These are phyloP conservation scores for Dipteronia dyeriana DNA, from an alignment of 345 rosid species.

Conservation along the genomic window DNA sequence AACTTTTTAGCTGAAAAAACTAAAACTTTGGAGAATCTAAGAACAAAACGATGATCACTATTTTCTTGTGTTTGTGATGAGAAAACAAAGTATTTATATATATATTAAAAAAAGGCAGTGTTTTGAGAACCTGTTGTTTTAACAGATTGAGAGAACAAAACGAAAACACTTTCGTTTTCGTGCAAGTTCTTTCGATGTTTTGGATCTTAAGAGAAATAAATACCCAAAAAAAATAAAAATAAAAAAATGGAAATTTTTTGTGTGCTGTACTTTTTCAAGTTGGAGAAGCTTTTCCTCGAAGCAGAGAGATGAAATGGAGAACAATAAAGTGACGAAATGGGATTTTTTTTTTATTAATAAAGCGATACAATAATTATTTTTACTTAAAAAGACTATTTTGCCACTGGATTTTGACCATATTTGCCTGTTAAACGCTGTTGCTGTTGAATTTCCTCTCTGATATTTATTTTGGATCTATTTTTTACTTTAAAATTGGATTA, in stretches of 20 bases:
- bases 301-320: conserved; percentile 11
- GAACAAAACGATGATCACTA: conserved; percentile 29
- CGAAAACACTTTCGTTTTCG: conserved; percentile 1
- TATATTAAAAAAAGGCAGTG: not conserved
- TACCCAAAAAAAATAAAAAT: not conserved
- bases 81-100: not conserved
- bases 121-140: not conserved
- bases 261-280: conserved; percentile 7
- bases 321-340: not conserved
- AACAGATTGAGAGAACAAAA: conserved; percentile 4
- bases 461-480: no score
- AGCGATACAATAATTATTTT: conserved; percentile 9
- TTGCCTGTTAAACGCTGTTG: not conserved
- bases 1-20: conserved; percentile 9
- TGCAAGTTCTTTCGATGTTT: conserved; percentile 11
- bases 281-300: conserved; percentile 13
- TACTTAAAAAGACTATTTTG: conserved; percentile 14
- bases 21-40: conserved; percentile 32
- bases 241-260: not conserved
- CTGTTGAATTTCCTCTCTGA: not conserved
- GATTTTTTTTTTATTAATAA: not conserved
- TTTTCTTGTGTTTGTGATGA: not conserved
- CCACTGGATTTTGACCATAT: not conserved
- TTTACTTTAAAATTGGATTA: not conserved
- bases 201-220: conserved; percentile 23